phyloP scores from a whole-genome alignment of 352 stramenopile genomes.

The Phytophthora tubulina region DNA sequence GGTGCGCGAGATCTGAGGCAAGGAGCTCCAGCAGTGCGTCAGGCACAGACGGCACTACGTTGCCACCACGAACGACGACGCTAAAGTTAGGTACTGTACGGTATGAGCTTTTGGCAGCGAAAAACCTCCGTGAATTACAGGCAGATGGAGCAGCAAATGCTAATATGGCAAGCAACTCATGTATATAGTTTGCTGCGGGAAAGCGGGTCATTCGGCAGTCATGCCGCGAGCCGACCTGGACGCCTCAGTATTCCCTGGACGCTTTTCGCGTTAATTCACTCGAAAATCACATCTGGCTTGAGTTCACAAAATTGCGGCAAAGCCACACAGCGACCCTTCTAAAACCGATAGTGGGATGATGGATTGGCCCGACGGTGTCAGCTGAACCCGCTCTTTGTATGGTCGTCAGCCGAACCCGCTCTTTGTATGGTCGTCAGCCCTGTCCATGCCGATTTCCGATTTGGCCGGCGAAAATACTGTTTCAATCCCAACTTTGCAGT shows the following conservation, averaged over 20 bases:
- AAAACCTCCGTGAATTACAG: background rate
- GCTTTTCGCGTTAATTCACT: conserved; percentile 27
- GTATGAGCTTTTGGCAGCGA: background rate
- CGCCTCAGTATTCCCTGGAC: background rate
- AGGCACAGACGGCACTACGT: background rate
- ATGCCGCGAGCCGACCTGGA: too few relatives aligned
- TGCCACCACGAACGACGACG: conserved; percentile 9
- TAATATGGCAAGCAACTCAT: too few relatives aligned
- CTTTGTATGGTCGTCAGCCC: conserved; percentile 11
- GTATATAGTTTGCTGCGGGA: background rate
- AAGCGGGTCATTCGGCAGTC: too few relatives aligned
- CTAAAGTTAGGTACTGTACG: conserved; percentile 5
- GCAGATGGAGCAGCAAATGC: too few relatives aligned
- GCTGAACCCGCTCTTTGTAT: background rate
- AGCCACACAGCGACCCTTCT: background rate
- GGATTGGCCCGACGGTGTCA: background rate
- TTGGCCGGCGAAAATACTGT: conserved; percentile 6
- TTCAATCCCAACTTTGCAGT: conserved; percentile 5
- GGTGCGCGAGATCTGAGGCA: too few relatives aligned
- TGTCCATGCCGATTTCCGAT: conserved; percentile 7
- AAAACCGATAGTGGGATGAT: background rate
- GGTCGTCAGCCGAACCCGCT: background rate
- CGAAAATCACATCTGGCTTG: conserved; percentile 16
- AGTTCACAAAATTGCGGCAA: conserved; percentile 32
- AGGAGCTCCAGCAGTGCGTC: too few relatives aligned